Base-by-base conservation (phyloP, 306 rosid genomes). In the Cicer cuneatum region DNA sequence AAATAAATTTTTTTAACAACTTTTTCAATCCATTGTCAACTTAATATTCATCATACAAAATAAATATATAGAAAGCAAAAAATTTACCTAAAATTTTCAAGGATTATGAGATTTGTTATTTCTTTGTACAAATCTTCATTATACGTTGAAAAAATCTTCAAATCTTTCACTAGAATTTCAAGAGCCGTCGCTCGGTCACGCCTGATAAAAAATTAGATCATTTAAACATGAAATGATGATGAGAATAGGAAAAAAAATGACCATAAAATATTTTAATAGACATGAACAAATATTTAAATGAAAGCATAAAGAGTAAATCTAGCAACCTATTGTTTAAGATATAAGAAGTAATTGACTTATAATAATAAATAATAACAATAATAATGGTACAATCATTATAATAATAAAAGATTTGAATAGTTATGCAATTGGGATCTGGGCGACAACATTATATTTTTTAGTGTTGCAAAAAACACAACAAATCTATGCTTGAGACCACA, bases 71-170 rank as follows among this genome's bases (percentile, higher is more conserved):
- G 65, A 39, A 69, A 10, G 12, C 16, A 56, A 73, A 74, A 74
- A 37, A 66, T 79, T 66, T 88, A 93, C 97, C 98, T 89, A 81
- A 93, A 83, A 80, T 93, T 84, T 4, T 63, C 64, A 33, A 90
- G 92, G 24, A 96, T 84, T 71, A 93, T 14, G 21, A 93, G 96
- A 85, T 87, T 81, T 13, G 98, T 84, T 24, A 93, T 80, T 51
- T 93, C 93, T 77, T 89, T 86, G 88, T 77, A 90, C 63, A 93
- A 75, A 8, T 86, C 90, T 68, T 86, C 89, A 12, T 90, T 83
- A 69, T 79, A 88, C 1, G 86, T 76, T n/a, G 91, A 76, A 80
- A 90, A 89, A 46, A 74, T 87, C 73, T 82, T 89, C 77, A 93
- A 78, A 81, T 90, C 98, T 40, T 74, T 80, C 52, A 85, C 85